Conservation (phyloP, 352 stramenopile genomes). For the Halophytophthora polymorphica region DNA sequence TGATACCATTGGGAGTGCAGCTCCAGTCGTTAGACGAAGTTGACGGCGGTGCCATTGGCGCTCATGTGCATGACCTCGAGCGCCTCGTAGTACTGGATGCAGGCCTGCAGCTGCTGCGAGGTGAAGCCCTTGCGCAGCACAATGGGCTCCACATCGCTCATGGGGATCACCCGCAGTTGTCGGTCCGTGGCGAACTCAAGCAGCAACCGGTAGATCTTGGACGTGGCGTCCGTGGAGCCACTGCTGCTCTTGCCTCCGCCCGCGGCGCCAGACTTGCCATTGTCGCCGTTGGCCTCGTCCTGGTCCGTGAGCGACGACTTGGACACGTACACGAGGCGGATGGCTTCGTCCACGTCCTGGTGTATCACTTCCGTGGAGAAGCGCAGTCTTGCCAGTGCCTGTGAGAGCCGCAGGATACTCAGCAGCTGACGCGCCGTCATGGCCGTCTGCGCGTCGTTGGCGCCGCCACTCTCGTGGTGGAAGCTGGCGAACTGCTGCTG, state of each 20-base stretch:
- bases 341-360: constrained; percentile 98
- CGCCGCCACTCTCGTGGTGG: constrained; percentile 34
- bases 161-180: constrained; percentile 67
- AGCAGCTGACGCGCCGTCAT: constrained; percentile 99
- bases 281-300: constrained; percentile 54
- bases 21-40: constrained; percentile 44
- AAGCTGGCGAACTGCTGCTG: constrained; percentile 32
- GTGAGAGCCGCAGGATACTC: constrained; percentile 97
- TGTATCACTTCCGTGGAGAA: constrained; percentile 95
- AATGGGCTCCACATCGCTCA: constrained; percentile 91
- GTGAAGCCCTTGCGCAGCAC: constrained; percentile 97
- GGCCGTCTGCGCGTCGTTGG: constrained; percentile 92
- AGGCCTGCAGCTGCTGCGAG: constrained; percentile 92
- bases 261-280: constrained; percentile 13
- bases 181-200: constrained; percentile 90
- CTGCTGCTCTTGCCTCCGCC: constrained; percentile 19
- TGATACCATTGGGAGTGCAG: too few species aligned
- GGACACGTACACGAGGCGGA: constrained; percentile 96
- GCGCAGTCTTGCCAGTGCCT: constrained; percentile 94
- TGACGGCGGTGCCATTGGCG: constrained; percentile 69
- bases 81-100: constrained; percentile 93
- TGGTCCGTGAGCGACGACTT: constrained; percentile 94
- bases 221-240: constrained; percentile 88
- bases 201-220: constrained; percentile 95
- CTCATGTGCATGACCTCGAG: constrained; percentile 85